Evolutionary conservation across 2,329 filamentous ascomycete species (phyloP), one percentile per base, ranked within the genome.

Genomic region (Pseudocercospora pini-densiflorae): DNA sequence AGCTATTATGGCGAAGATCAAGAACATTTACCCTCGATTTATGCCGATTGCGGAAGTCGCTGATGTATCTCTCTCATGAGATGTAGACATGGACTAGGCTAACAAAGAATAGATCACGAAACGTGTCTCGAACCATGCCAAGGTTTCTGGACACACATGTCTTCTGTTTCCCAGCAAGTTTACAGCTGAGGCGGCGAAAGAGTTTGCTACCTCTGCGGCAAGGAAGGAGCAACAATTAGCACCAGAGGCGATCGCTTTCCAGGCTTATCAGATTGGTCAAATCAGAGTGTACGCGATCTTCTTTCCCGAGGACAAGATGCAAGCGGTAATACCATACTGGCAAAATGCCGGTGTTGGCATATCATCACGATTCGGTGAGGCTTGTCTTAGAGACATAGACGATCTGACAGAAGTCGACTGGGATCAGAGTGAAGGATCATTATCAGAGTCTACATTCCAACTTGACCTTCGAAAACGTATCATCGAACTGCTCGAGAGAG

Each of bases 21-120:
- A 49, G 59, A 61, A 61, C 45, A 31, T 31, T 8, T 51, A 61
- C 33, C 59, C 59, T 24, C 10, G 59, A 33, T 47, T 61, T 6
- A 61, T 47, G 33, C 58, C 58, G n/a, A 61, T 29, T n/a, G 43
- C 29, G 2, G 31, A 61, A 19, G 58, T 31, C 10, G 21, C 21
- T 16, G 43, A 47, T 47, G 43, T 47, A 47, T 47, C n/a, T n/a
- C 8, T 2, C 1, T 21, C 27, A 36, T 19, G 27, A 58, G 29
- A 33, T 12, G 10, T 33, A 7, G 19, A 1, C 23, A 19, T 21
- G 27, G 54, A 21, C 54, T 10, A 9, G 19, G 21, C 27, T 21
- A 40, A 58, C 23, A n/a, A 58, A n/a, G 7, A 47, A 3, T 8
- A 47, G 24, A 24, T 57, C 16, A 57, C 53, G 21, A 33, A 33